phyloP scores from a whole-genome alignment of 805 yeast species.

The Ogataea ganodermae region DNA sequence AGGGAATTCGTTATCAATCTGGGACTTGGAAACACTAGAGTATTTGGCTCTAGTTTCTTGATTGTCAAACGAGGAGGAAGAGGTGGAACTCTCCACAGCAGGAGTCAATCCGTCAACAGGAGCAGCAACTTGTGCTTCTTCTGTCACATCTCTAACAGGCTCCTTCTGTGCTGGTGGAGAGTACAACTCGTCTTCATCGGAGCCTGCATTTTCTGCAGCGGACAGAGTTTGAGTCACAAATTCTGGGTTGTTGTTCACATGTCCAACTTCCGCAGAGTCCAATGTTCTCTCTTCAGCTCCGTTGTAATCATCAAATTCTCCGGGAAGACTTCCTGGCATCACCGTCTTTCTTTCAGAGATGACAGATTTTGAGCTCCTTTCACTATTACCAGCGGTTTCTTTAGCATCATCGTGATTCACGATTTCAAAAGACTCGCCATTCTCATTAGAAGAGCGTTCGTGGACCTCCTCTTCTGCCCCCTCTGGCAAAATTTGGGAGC shows the following conservation, averaged over 20 bases:
- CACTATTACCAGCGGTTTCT: slow-evolving; percentile 5
- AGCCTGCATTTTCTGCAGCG: background rate
- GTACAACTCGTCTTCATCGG: slow-evolving; percentile 15
- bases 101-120: background rate
- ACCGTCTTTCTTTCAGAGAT: background rate
- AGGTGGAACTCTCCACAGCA: background rate
- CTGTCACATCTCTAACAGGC: background rate
- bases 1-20: slow-evolving; percentile 54
- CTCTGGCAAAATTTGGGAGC: slow-evolving; percentile 34
- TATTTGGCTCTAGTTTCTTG: background rate
- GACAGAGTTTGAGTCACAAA: background rate
- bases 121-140: background rate
- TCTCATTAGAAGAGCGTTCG: slow-evolving; percentile 20
- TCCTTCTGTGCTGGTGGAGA: slow-evolving; percentile 14
- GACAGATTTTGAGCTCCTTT: background rate
- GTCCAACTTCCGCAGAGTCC: slow-evolving; percentile 1
- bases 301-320: slow-evolving; percentile 13
- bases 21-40: background rate
- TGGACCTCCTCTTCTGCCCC: slow-evolving; percentile 23
- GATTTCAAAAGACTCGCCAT: slow-evolving; percentile 54
- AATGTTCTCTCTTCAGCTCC: slow-evolving; percentile 8
- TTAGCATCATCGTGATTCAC: slow-evolving; percentile 49
- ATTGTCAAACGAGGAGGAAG: slow-evolving; percentile 1
- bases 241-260: slow-evolving; percentile 14
- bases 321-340: slow-evolving; percentile 21